phyloP scores from a whole-genome alignment of 2,329 filamentous ascomycete genomes.

The Malbranchea zuffiana region DNA sequence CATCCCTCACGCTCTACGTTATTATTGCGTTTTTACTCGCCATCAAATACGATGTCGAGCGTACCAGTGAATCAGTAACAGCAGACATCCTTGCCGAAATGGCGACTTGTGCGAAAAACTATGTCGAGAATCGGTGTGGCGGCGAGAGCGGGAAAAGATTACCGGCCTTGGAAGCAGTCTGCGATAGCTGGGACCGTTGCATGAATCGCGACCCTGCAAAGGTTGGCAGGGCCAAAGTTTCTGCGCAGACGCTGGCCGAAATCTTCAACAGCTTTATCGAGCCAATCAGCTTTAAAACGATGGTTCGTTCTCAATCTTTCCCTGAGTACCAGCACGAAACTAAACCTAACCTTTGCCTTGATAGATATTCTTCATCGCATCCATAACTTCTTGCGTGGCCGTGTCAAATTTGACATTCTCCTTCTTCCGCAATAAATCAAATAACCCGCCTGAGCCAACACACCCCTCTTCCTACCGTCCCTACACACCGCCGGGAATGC shows the following conservation, averaged over 20 bases:
- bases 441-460: slow-evolving; percentile 27
- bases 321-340: background rate
- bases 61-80: slow-evolving; percentile 59
- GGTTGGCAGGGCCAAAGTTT: slow-evolving; percentile 68
- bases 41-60: slow-evolving; percentile 62
- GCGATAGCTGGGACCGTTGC: slow-evolving; percentile 72
- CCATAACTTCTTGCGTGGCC: slow-evolving; percentile 41
- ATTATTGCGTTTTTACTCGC: slow-evolving; percentile 59
- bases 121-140: slow-evolving; percentile 63
- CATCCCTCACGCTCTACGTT: slow-evolving; percentile 47
- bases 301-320: slow-evolving; percentile 38
- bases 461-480: slow-evolving; percentile 20
- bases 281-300: slow-evolving; percentile 74
- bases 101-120: slow-evolving; percentile 61
- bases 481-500: slow-evolving; percentile 18
- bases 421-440: slow-evolving; percentile 39
- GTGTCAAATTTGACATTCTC: slow-evolving; percentile 51
- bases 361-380: slow-evolving; percentile 30
- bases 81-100: slow-evolving; percentile 62
- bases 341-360: background rate
- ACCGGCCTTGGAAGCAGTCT: slow-evolving; percentile 62
- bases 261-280: slow-evolving; percentile 93
- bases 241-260: slow-evolving; percentile 76
- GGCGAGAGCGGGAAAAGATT: slow-evolving; percentile 45
- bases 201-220: slow-evolving; percentile 73